Conservation (phyloP, 306 rosid species). For the Sechiopsis laciniata region DNA sequence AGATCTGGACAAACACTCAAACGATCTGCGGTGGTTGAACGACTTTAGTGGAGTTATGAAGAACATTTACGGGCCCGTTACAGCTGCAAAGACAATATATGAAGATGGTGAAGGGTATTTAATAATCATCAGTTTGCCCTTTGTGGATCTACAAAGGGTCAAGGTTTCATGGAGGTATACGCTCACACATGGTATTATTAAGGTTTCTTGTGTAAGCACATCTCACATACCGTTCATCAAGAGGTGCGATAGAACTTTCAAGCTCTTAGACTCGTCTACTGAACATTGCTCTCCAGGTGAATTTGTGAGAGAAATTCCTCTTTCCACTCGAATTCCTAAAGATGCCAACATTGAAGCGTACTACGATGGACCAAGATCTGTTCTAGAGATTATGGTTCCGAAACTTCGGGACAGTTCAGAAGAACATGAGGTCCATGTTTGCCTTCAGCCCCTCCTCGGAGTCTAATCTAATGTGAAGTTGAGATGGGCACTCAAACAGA, state of each 20-base stretch:
- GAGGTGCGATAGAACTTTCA: conserved; percentile 75
- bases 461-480: conserved; percentile 23
- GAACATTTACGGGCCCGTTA: conserved; percentile 70
- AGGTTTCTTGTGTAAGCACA: conserved; percentile 83
- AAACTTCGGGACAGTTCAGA: conserved; percentile 66
- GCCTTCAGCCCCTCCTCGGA: conserved; percentile 82
- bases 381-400: conserved; percentile 89
- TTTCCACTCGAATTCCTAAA: conserved; percentile 79
- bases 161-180: conserved; percentile 95
- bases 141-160: conserved; percentile 78
- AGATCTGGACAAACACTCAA: conserved; percentile 46
- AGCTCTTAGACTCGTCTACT: conserved; percentile 66
- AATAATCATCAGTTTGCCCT: conserved; percentile 74
- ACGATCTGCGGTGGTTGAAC: conserved; percentile 50
- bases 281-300: conserved; percentile 96
- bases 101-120: conserved; percentile 80
- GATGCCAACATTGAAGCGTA: conserved; percentile 87
- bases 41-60: conserved; percentile 88
- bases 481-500: conserved; percentile 20
- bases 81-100: conserved; percentile 82
- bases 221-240: conserved; percentile 65
- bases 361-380: conserved; percentile 82
- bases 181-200: conserved; percentile 69
- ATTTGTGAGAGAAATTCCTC: conserved; percentile 78
- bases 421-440: conserved; percentile 93